Evolutionary conservation across 2,329 filamentous ascomycete genomes (phyloP), one percentile per base, ranked within the genome.

Genomic region (Kalmusia sp.): DNA sequence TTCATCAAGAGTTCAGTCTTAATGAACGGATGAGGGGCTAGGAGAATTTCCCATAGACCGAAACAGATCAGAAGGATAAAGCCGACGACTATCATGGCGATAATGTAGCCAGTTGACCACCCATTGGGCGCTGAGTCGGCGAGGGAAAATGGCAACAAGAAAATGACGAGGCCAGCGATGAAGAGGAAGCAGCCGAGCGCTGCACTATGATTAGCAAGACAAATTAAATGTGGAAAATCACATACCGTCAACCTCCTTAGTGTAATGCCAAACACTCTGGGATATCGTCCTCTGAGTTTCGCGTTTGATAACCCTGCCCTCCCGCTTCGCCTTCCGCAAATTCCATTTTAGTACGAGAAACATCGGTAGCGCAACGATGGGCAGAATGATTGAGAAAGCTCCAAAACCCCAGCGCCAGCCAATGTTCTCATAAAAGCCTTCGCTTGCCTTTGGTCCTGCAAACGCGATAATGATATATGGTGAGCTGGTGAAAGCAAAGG

Each of bases 401-500:
- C 86, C 88, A 63, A 86, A 90, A 1, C 79, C 86, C 88, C 87
- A 91, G 33, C 85, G 81, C 82, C 84, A 90, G 1, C 79, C 76
- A 6, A 80, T 76, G 0, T 79, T 69, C 7, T 58, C 48, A 52
- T 88, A 81, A 3, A 77, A 79, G 12, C 38, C 49, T 22, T 62
- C 35, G 4, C 63, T 59, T 1, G 50, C 61, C 6, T 31, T 46
- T 15, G 30, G 66, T 38, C 57, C 63, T 66, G 28, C 40, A 39
- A 46, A 46, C 17, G 43, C 31, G 4, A 61, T 67, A 31, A 64
- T 59, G 6, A 69, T 49, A 43, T 59, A 51, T 1, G 64, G 55
- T 2, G 66, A 64, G 15, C 49, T 57, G 25, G 51, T 45, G 6
- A 63, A 80, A 4, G 86, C 85, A 28, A 85, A 82, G 64, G 87